phyloP scores from a whole-genome alignment of 257 asterid genomes.

The Mitragyna speciosa region DNA sequence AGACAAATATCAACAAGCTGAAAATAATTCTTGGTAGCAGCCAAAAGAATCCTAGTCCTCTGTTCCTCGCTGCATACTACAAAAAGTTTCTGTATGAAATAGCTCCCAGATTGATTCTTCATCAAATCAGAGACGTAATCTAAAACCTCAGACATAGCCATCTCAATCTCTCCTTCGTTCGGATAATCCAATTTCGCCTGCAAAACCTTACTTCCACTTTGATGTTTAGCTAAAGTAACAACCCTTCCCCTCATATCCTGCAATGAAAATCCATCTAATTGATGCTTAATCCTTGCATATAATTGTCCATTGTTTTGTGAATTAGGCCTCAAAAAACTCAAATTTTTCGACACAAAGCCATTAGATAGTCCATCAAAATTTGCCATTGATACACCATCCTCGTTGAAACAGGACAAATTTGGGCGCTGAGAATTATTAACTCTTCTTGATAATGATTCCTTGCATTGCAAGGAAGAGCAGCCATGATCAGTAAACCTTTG shows the following conservation, averaged over 20 bases:
- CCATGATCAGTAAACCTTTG: constrained; percentile 15
- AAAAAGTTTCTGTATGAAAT: constrained; percentile 56
- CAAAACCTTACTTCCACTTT: constrained; percentile 38
- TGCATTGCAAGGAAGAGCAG: constrained; percentile 60
- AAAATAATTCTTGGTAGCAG: constrained; percentile 35
- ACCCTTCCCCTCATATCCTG: constrained; percentile 44
- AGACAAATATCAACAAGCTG: constrained; percentile 45
- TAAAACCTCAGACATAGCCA: constrained; percentile 41
- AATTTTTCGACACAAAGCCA: not conserved
- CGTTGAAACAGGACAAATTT: constrained; percentile 20
- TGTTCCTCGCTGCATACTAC: constrained; percentile 55
- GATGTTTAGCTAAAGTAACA: constrained; percentile 40
- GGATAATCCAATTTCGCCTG: constrained; percentile 41
- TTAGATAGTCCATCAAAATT: not conserved
- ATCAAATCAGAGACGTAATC: constrained; percentile 37
- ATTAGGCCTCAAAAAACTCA: not conserved
- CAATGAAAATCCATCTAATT: constrained; percentile 14
- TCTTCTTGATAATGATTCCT: constrained; percentile 29
- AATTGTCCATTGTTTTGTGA: constrained; percentile 9
- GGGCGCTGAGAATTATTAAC: constrained; percentile 17
- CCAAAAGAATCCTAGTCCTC: constrained; percentile 50
- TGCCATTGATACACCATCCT: constrained; percentile 5
- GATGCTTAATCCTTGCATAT: constrained; percentile 10
- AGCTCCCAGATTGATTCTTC: constrained; percentile 59
- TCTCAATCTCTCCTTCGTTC: constrained; percentile 38